Evolutionary conservation across 495 filamentous ascomycete genomes (phyloP), one percentile per base, ranked within the genome.

Genomic region (Trichoderma gamsii): DNA sequence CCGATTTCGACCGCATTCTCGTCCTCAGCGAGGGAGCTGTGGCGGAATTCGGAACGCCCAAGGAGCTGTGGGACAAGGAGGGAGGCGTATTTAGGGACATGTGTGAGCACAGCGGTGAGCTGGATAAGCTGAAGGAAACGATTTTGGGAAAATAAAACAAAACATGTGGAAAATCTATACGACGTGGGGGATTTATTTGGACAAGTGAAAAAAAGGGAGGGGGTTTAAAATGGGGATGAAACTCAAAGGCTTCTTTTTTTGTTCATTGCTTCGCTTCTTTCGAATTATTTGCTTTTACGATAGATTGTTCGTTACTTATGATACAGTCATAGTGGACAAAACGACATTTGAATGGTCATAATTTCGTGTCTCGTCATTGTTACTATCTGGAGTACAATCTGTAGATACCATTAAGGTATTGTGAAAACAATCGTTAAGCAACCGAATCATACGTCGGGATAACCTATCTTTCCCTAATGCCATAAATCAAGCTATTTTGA

Each of bases 1-100:
- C 88, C 4, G 90, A 95, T 72, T 95, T 94, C 67, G 92, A 96
- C 76, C 84, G 85, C 44, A 92, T 97, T 67, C 80, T 95, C 29
- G 92, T 96, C 12, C 81, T 97, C 76, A 88, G 88, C 69, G 89
- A 90, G 25, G 92, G 93, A 3, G 76, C 75, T 63, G 89, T 89
- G 0, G 87, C 87, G 3, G 92, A 96, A 76, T 91, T 85, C 74
- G 92, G 90, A 3, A 78, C 80, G 5, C 92, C 92, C 13, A 79
- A 74, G 69, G 87, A 92, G 67, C 73, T 97, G 67, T 84, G 92
- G 81, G 80, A 78, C 71, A 79, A 81, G 61, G 76, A 78, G 65
- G 84, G 6, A 0, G 85, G 89, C 0, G 82, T 89, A 18, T 94
- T 93, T 73, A 80, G 83, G 70, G 87, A 82, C 41, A 86, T 96